Base-by-base conservation (phyloP, 176 grass and related monocot genomes). In the Aegilops bicornis region DNA sequence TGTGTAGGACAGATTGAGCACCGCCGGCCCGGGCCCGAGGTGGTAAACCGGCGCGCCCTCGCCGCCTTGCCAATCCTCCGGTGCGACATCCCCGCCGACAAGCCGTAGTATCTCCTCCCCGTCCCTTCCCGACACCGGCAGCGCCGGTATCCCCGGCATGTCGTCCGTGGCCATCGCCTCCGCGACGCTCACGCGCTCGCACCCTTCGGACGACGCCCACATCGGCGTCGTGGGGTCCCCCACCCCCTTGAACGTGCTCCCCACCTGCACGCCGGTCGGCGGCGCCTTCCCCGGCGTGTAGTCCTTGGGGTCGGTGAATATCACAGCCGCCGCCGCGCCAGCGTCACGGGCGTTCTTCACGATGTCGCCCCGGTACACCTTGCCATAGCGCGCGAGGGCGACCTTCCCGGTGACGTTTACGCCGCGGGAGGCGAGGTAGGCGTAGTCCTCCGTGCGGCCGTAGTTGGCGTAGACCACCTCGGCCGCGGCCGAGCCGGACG, bases 291-390 rank as follows among this genome's bases (percentile, higher is more conserved):
- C 91, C 11, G 70, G 64, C 31, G 61, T 82, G 50, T 94, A 98
- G 90, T 98, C 93, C 90, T 95, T 90, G 19, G 81, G 40, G 62
- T 98, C 96, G 4, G 90, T 96, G 78, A 92, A 98, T 23, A 98
- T 82, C 42, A 98, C 75, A 6, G 92, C 92, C 3, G 88, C 96
- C 6, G 79, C 86, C 0, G 96, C 96, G 1, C 96, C 93, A 2
- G 93, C 96, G 52, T 78, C 68, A 60, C 85, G 88, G 11, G 93
- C 90, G 60, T 98, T 96, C 10, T 37, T 89, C 10, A 98, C 78
- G 16, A 96, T 96, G 68, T 98, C 96, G 54, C 93, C 96, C 6
- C 96, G 92, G 84, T n/a, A 96, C 78, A 98, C 88, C 85, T 90
- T 63, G 33, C 93, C 96, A 76, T 91, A 95, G 72, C 91, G 88